Base-by-base conservation (phyloP, 2,329 filamentous ascomycete species). In the Colletotrichum sp. region DNA sequence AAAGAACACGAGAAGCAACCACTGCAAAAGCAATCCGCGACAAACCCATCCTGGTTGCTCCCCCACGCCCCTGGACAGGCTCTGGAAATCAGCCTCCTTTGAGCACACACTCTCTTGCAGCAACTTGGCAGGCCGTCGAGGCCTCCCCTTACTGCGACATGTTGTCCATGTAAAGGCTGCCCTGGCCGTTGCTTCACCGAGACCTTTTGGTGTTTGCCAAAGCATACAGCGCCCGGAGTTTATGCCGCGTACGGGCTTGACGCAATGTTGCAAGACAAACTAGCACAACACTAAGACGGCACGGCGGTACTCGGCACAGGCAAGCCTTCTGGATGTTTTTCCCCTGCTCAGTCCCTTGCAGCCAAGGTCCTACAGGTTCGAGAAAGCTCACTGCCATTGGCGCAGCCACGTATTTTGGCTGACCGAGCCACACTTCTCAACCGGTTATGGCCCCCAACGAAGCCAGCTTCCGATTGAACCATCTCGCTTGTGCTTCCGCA, bases 1-100 rank as follows among this genome's bases (percentile, higher is more conserved):
- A 72, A 55, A 55, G 69, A 76, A 68, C 73, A 76, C 73, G 70
- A 73, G 73, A 76, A 64, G 26, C 59, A 36, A 36, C 64, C n/a
- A 36, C 64, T 36, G 52, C 44, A 65, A 59, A 76, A 64, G 57
- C 63, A 55, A 63, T 68, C 28, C 36, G 34, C 55, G 64, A 49
- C n/a, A 39, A 21, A 62, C 21, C 32, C 24, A 65, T 63, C 60
- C 67, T 16, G 32, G 67, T 36, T 60, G 59, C 44, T 62, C 64
- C 36, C 66, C 36, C 55, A 32, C 30, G 64, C 49, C 68, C 72
- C 65, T 59, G 39, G 13, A 24, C 60, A 28, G 24, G 21, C 36
- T 63, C 69, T 63, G 34, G 21, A 32, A 55, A 60, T 36, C 55
- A 64, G 21, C 21, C 26, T 21, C 15, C 44, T 59, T 26, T n/a